phyloP scores from a whole-genome alignment of 2,329 filamentous ascomycete species.

The Stachybotrys echinatus region DNA sequence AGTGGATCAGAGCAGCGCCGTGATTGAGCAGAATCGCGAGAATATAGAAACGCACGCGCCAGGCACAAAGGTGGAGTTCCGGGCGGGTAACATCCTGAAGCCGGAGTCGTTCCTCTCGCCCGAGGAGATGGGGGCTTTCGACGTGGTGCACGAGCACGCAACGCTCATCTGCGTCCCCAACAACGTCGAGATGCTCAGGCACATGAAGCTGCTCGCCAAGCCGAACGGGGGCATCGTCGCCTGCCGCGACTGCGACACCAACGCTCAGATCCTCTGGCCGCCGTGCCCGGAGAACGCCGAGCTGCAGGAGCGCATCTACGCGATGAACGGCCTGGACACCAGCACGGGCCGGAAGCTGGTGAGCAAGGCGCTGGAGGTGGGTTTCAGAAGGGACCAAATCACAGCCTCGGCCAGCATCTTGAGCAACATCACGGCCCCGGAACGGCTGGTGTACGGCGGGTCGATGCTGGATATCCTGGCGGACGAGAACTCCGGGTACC shows the following conservation, averaged over 20 bases:
- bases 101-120: background rate
- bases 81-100: background rate
- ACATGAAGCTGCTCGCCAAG: background rate
- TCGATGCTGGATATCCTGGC: background rate
- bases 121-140: background rate
- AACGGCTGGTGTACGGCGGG: background rate
- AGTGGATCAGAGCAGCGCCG: background rate
- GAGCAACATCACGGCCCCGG: background rate
- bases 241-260: background rate
- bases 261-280: background rate
- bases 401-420: background rate
- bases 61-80: background rate
- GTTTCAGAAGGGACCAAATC: background rate
- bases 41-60: background rate
- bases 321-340: background rate
- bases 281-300: background rate
- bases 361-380: background rate
- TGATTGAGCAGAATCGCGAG: background rate
- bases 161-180: background rate
- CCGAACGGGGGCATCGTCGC: background rate
- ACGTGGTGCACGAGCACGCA: background rate
- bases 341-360: background rate
- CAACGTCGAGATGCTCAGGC: background rate
- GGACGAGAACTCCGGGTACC: background rate
- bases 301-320: background rate